Base-by-base conservation (phyloP, 805 yeast species). In the Pichia eremophila region DNA sequence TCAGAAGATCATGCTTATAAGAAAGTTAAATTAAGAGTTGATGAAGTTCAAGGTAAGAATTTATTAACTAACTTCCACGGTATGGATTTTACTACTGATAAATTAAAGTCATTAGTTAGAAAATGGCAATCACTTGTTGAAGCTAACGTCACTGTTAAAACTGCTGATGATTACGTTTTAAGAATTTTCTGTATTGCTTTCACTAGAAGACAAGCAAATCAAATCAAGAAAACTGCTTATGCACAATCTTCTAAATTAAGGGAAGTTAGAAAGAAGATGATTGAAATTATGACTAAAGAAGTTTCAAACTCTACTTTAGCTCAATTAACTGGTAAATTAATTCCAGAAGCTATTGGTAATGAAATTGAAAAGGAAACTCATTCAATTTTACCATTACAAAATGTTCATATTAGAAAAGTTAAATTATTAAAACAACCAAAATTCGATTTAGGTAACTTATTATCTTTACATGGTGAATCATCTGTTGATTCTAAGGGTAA, bases 1-100 rank as follows among this genome's bases (percentile, higher is more conserved):
- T 87, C 95, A 67, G 98, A 91, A 80, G 98, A 91, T 78, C 95
- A 90, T 82, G 83, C 97, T 58, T 85, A 83, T 87, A 91, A 95
- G 83, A 89, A 91, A 79, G 78, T 91, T 70, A 87, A 85, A 77
- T 86, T 91, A 76, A 89, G 97, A 79, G 95, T 91, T 65, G 98
- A 90, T 68, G 98, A 91, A 78, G 96, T 90, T 64, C 96, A 91
- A 79, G 98, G 97, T 78, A 87, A 88, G 79, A 89, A 90, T 84
- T 81, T 90, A 69, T 81, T 90, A 72, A 90, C 98, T 80, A 91
- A 91, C 95, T 91, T 90, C 95, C 97, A 90, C 81, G 98, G 98
- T 68, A 75, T 91, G 75, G 95, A 89, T 79, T 90, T 91, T 84
- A 90, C 98, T 68, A 79, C 95, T 60, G 97, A 90, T 79, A 91